Evolutionary conservation across 2,329 filamentous ascomycete species (phyloP).

Genomic region (Polychaeton citri): DNA sequence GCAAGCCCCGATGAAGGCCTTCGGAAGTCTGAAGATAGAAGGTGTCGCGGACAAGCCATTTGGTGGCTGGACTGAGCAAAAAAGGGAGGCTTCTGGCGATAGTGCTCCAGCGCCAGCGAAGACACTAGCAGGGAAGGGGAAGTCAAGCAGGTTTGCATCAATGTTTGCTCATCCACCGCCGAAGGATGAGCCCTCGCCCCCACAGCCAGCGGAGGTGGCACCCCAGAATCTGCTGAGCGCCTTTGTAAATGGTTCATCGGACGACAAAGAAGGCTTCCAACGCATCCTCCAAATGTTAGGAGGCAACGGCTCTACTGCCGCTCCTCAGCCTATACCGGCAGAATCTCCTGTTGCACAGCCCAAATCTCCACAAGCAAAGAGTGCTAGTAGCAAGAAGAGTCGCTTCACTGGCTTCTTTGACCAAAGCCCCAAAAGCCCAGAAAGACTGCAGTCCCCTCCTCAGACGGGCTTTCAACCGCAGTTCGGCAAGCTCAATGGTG

Average conservation of each 20-base stretch:
- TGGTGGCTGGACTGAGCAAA: conserved; percentile 42
- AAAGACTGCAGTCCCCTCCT: conserved; percentile 16
- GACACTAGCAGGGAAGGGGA: conserved; percentile 41
- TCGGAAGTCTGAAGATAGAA: conserved; percentile 51
- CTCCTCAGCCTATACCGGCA: conserved; percentile 15
- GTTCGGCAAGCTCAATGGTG: not conserved
- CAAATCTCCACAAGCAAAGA: conserved; percentile 12
- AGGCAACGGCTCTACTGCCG: conserved; percentile 31
- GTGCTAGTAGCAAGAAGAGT: conserved; percentile 15
- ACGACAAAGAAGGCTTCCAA: conserved; percentile 71
- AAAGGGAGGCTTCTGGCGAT: conserved; percentile 24
- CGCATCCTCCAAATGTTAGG: conserved; percentile 67
- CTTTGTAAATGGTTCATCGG: conserved; percentile 33
- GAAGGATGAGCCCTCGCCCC: conserved; percentile 9
- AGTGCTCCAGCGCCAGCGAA: conserved; percentile 23
- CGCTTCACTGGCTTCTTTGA: conserved; percentile 20
- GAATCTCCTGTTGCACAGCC: conserved; percentile 5
- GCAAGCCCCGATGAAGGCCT: conserved; percentile 29
- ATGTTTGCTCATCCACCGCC: conserved; percentile 35
- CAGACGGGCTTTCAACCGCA: conserved; percentile 4
- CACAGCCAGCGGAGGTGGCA: conserved; percentile 4
- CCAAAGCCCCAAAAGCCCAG: conserved; percentile 16
- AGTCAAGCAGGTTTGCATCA: conserved; percentile 75
- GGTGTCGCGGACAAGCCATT: conserved; percentile 68
- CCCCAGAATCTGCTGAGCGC: conserved; percentile 13